Evolutionary conservation across 2,329 filamentous ascomycete species (phyloP), one percentile per base, ranked within the genome.

Genomic region (Cladosporium sp.): DNA sequence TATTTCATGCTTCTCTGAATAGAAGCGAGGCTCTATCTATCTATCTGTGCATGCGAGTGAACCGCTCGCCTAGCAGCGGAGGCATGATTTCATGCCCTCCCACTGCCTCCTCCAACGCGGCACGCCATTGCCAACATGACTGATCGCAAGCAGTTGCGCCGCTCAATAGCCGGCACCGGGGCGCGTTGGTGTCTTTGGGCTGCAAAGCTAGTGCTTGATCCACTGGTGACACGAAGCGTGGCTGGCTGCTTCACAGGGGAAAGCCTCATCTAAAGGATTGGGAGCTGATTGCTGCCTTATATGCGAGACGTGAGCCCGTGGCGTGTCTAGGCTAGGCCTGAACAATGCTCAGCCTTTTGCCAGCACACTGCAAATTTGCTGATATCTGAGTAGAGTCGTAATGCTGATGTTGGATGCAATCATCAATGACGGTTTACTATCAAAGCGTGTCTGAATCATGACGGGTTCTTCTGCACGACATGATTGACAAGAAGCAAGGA

Each of bases 231-330:
- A 48, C 45, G 28, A 48, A 35, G 45, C 45, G 28, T 48, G 45
- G 45, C 45, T 35, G 45, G 12, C 19, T 28, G 15, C 28, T 32
- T n/a, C n/a, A n/a, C n/a, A n/a, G n/a, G n/a, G n/a, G n/a, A n/a
- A 25, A 34, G 45, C 45, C 45, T 48, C 45, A 48, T 15, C 28
- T 48, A 28, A 35, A 48, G 45, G 45, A 48, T 48, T 48, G 45
- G 45, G 28, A 28, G 47, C 47, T 35, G 47, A 49, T 50, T 50
- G 47, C 22, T 50, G 47, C 47, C 47, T 50, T 50, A 50, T 37
- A 50, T 48, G 28, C 28, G 45, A 19, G 28, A 48, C 28, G 45
- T 34, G 45, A 48, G 17, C 44, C 28, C 20, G 42, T 45, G 42
- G 42, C 42, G 22, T 45, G 42, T 20, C 42, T 25, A 28, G 42